Percentiles rank a stretch among this genome's conserved stretches.
Conservation (phyloP, 495 filamentous ascomycete species). For the Collariella sp. region DNA sequence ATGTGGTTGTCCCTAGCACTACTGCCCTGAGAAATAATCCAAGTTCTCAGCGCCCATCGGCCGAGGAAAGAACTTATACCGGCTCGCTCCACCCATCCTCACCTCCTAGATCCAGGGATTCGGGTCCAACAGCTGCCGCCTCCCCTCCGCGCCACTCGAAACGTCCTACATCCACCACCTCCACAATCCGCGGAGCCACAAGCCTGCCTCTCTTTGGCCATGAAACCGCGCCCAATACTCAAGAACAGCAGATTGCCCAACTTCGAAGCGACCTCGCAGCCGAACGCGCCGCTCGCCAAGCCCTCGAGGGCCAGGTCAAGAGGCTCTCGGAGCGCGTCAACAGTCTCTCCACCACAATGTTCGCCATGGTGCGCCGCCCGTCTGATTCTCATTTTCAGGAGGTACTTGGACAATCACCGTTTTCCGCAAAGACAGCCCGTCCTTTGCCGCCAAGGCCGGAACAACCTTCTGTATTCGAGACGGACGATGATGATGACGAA, state of each 20-base stretch:
- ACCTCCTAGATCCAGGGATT: slow-evolving; percentile 20
- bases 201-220: slow-evolving; percentile 36
- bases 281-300: slow-evolving; percentile 42
- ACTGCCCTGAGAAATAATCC: slow-evolving; percentile 29
- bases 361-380: slow-evolving; percentile 27
- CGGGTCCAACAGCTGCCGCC: neutral
- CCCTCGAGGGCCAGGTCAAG: slow-evolving; percentile 44
- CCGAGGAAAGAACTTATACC: slow-evolving; percentile 32
- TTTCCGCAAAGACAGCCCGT: slow-evolving; percentile 5
- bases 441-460: slow-evolving; percentile 11
- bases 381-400: slow-evolving; percentile 23
- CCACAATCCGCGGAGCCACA: slow-evolving; percentile 34
- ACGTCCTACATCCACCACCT: slow-evolving; percentile 30
- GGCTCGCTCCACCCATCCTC: slow-evolving; percentile 31
- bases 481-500: slow-evolving; percentile 28
- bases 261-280: slow-evolving; percentile 43
- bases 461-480: slow-evolving; percentile 30
- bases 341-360: slow-evolving; percentile 30
- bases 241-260: slow-evolving; percentile 30
- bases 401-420: slow-evolving; percentile 5
- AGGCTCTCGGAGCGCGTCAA: slow-evolving; percentile 39
- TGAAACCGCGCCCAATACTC: slow-evolving; percentile 15
- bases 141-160: neutral
- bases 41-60: slow-evolving; percentile 34
- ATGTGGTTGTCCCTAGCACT: slow-evolving; percentile 22